Conservation (phyloP, 2,329 filamentous ascomycete genomes). For the Mycogone perniciosa region DNA sequence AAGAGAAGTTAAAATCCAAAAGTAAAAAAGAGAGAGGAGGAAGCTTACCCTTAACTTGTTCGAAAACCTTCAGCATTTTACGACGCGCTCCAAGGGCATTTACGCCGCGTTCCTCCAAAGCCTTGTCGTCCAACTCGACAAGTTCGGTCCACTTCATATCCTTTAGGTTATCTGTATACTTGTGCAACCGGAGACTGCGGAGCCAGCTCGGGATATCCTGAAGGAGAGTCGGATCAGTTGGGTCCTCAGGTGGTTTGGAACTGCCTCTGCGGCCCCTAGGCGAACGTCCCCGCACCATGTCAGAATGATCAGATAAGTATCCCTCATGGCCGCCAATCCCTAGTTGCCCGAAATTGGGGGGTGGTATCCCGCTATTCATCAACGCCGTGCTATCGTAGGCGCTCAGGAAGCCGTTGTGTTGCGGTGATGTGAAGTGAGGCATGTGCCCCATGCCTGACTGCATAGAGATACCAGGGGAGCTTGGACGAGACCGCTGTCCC, state of each 20-base stretch:
- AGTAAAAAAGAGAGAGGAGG: neutral
- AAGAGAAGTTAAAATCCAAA: neutral
- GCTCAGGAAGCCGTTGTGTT: constrained; percentile 89
- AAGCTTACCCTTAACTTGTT: constrained; percentile 73
- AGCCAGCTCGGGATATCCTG: constrained; percentile 97
- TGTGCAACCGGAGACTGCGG: constrained; percentile 88
- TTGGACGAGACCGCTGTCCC: constrained; percentile 76
- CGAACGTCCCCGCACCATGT: constrained; percentile 83
- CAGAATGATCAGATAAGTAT: constrained; percentile 89
- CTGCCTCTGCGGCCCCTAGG: constrained; percentile 87
- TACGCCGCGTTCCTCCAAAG: constrained; percentile 85
- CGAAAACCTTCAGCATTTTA: constrained; percentile 99
- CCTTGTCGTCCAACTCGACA: constrained; percentile 86
- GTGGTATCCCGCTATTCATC: constrained; percentile 61
- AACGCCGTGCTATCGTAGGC: constrained; percentile 80
- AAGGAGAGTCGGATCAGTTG: constrained; percentile 81
- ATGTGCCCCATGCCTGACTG: constrained; percentile 58
- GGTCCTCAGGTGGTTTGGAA: constrained; percentile 96
- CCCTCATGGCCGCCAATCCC: constrained; percentile 67
- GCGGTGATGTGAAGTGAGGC: constrained; percentile 73
- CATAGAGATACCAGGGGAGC: constrained; percentile 80
- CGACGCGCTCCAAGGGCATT: constrained; percentile 90
- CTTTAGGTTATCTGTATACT: constrained; percentile 97
- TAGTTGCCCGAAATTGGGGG: constrained; percentile 66
- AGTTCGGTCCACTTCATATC: constrained; percentile 95